Evolutionary conservation across 495 filamentous ascomycete genomes (phyloP).

Genomic region (Annulohypoxylon nitens): DNA sequence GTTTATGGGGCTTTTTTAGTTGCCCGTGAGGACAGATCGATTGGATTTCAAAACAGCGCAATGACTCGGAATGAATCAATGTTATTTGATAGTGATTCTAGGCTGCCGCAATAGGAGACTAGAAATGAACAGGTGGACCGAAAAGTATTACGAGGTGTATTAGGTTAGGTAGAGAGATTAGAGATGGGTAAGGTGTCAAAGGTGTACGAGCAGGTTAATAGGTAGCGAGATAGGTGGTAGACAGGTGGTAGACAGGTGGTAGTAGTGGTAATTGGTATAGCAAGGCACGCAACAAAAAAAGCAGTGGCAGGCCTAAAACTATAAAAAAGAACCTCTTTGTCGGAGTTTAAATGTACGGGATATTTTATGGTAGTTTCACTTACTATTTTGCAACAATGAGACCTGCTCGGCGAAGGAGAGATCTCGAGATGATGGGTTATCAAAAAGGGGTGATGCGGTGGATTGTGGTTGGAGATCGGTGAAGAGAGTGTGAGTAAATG

Average conservation of each 20-base stretch:
- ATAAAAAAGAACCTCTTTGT: conserved; percentile 40
- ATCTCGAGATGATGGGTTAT: conserved; percentile 54
- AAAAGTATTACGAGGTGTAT: conserved; percentile 25
- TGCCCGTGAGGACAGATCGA: conserved; percentile 50
- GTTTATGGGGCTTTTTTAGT: conserved; percentile 41
- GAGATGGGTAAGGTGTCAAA: neutral
- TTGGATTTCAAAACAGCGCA: conserved; percentile 42
- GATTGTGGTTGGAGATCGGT: conserved; percentile 52
- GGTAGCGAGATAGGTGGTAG: conserved; percentile 13
- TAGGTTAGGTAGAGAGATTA: conserved; percentile 18
- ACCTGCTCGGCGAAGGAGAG: conserved; percentile 56
- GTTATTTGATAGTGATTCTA: conserved; percentile 37
- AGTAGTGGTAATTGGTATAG: conserved; percentile 3
- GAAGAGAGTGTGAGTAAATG: conserved; percentile 48
- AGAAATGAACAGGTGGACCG: conserved; percentile 46
- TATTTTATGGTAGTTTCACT: conserved; percentile 33
- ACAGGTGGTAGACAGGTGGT: too few species aligned
- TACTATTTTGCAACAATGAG: conserved; percentile 54
- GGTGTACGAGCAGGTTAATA: conserved; percentile 1
- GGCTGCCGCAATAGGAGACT: conserved; percentile 50
- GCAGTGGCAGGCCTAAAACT: conserved; percentile 25
- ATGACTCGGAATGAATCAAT: conserved; percentile 30
- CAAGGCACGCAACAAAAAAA: conserved; percentile 26
- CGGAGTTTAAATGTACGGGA: conserved; percentile 19
- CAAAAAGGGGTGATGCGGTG: conserved; percentile 49